These are phyloP conservation scores for Calvatia gigantea DNA, from an alignment of 768 basidiomycete genomes.

Conservation along the genomic window DNA sequence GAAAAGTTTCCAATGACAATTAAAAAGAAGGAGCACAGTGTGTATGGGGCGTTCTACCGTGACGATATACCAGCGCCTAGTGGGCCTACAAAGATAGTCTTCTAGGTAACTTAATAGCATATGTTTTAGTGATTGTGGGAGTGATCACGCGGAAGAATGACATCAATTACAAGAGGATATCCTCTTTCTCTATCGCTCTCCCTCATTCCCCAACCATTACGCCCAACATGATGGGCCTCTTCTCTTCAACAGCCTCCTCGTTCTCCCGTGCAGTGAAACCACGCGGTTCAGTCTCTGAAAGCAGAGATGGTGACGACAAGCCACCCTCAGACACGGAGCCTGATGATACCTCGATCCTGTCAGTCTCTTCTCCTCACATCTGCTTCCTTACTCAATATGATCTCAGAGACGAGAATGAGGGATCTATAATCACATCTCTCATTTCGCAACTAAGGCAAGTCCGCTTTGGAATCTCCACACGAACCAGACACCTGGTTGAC, in stretches of 20 bases:
- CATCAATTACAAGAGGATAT: conserved; percentile 12
- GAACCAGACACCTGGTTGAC: neutral
- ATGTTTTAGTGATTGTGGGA: neutral
- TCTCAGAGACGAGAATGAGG: conserved; percentile 86
- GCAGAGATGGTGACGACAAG: conserved; percentile 50
- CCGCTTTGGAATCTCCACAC: neutral
- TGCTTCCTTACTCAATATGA: conserved; percentile 24
- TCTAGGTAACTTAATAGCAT: conserved; percentile 29
- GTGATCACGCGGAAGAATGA: conserved; percentile 15
- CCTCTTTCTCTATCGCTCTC: neutral
- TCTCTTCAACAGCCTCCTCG: conserved; percentile 64
- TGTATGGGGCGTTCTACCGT: conserved; percentile 84
- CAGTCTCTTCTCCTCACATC: conserved; percentile 25
- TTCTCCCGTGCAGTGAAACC: conserved; percentile 54
- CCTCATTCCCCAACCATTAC: neutral
- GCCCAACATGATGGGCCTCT: conserved; percentile 71
- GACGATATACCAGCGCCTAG: conserved; percentile 60
- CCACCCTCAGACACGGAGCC: conserved; percentile 80
- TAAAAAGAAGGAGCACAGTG: conserved; percentile 92
- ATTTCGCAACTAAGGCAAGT: conserved; percentile 85
- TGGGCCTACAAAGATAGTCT: conserved; percentile 76
- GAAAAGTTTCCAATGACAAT: conserved; percentile 94
- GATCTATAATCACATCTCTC: conserved; percentile 81
- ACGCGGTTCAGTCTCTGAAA: conserved; percentile 58
- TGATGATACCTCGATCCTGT: conserved; percentile 89